These are phyloP conservation scores for Dictyostelium brefeldianum DNA, from an alignment of 78 protist genomes.

Conservation along the genomic window DNA sequence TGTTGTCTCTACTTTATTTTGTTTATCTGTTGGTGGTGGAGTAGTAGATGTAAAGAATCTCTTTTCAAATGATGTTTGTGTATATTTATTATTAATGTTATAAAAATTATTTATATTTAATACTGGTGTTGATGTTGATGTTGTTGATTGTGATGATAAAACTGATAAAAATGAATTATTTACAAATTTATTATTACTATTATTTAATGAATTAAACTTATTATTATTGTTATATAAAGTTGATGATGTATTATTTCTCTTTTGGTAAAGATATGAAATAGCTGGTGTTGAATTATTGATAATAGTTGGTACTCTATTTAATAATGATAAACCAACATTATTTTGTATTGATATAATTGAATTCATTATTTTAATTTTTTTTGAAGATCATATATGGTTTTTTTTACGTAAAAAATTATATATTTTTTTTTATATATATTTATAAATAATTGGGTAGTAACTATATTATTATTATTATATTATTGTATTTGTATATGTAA, in stretches of 20 bases:
- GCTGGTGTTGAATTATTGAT: neutral
- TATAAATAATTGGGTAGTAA: too few relatives aligned
- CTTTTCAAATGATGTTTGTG: neutral
- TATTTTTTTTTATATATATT: too few relatives aligned
- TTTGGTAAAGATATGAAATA: neutral
- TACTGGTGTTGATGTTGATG: neutral
- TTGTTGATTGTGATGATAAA: neutral
- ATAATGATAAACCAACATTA: neutral
- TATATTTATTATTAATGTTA: neutral
- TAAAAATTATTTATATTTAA: neutral
- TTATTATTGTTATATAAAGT: neutral
- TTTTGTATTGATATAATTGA: conserved; percentile 3
- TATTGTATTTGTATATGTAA: too few relatives aligned
- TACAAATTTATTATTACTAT: conserved; percentile 11
- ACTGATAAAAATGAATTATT: conserved; percentile 1
- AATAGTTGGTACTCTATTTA: neutral
- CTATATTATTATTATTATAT: neutral
- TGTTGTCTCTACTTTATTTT: neutral
- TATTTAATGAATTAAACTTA: neutral
- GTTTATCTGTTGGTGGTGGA: conserved; percentile 9
- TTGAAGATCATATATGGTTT: too few relatives aligned
- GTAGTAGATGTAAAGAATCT: neutral
- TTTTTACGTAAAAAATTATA: too few relatives aligned
- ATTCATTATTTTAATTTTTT: neutral
- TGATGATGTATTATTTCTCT: neutral